These are phyloP conservation scores for Pythium monospermum DNA, from an alignment of 352 stramenopile species.

Conservation along the genomic window DNA sequence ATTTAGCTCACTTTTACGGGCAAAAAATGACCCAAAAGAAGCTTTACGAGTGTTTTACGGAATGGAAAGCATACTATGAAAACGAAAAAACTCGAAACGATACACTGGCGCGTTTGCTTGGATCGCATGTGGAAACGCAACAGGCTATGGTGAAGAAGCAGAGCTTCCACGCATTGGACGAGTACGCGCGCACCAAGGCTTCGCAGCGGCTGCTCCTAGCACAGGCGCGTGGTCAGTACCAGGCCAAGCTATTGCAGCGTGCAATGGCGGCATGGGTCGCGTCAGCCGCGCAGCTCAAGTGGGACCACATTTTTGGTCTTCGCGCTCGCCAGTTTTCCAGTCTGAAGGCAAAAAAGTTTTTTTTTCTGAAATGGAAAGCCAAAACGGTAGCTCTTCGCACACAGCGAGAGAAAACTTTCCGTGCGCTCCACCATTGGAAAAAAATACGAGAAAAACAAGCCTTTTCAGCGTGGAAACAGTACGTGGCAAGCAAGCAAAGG, in stretches of 20 bases:
- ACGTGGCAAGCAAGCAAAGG: conserved; percentile 21
- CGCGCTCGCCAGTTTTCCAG: conserved; percentile 32
- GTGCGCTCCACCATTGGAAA: conserved; percentile 55
- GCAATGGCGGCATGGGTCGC: conserved; percentile 28
- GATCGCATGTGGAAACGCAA: neutral
- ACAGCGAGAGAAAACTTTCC: conserved; percentile 24
- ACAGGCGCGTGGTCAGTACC: conserved; percentile 26
- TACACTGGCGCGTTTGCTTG: neutral
- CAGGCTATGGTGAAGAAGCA: neutral
- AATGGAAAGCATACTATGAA: conserved; percentile 3
- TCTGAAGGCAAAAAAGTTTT: conserved; percentile 23
- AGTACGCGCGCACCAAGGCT: conserved; percentile 5
- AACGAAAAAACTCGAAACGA: conserved; percentile 1
- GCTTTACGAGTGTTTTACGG: neutral
- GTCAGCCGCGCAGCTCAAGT: conserved; percentile 31
- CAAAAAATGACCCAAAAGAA: neutral
- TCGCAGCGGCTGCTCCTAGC: conserved; percentile 16
- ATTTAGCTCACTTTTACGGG: neutral
- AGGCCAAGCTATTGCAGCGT: conserved; percentile 20
- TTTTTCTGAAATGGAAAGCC: conserved; percentile 27
- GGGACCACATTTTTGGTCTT: conserved; percentile 34
- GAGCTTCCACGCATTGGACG: conserved; percentile 5
- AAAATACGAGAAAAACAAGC: conserved; percentile 23
- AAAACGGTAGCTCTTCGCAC: conserved; percentile 12
- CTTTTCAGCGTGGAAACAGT: conserved; percentile 34